Percentiles rank a stretch among this genome's conserved stretches.
These are phyloP conservation scores for Pseudohalonectria lignicola DNA, from an alignment of 2,329 filamentous ascomycete genomes.

Conservation along the genomic window DNA sequence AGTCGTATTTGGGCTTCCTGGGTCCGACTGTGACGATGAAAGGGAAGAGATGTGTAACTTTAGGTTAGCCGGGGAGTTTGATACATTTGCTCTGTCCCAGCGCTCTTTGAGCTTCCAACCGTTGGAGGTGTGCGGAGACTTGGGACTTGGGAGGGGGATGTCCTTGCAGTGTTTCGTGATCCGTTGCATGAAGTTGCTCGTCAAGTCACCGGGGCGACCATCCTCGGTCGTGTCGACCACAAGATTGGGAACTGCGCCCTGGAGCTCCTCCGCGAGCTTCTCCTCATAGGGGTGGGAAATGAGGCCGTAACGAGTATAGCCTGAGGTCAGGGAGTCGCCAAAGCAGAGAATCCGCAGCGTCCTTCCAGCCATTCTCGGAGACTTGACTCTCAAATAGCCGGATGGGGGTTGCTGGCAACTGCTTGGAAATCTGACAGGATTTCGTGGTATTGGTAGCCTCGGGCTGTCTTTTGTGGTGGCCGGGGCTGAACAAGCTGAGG, in stretches of 20 bases:
- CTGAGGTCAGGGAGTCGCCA: conserved; percentile 53
- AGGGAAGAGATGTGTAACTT: no score
- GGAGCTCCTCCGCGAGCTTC: conserved; percentile 29
- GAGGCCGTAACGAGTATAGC: conserved; percentile 32
- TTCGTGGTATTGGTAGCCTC: no score
- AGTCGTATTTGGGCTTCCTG: conserved; percentile 32
- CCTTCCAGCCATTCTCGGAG: conserved; percentile 7
- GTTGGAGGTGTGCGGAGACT: neutral
- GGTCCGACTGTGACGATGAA: conserved; percentile 5
- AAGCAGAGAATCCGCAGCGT: conserved; percentile 49
- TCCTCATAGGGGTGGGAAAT: conserved; percentile 41
- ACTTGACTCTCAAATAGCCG: no score
- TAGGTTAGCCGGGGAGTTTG: no score
- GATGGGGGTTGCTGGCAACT: no score
- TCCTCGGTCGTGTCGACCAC: conserved; percentile 15
- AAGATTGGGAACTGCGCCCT: conserved; percentile 28
- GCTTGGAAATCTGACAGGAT: no score
- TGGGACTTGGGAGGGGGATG: no score
- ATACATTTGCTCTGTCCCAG: neutral
- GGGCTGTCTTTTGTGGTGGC: no score
- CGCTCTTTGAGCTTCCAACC: neutral
- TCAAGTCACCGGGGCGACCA: conserved; percentile 15
- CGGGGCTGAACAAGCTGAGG: no score
- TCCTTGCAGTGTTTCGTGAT: conserved; percentile 14
- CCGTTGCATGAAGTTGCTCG: conserved; percentile 11